Conservation (phyloP, 31 red algal genomes). For the Bonnemaisonia californica region DNA sequence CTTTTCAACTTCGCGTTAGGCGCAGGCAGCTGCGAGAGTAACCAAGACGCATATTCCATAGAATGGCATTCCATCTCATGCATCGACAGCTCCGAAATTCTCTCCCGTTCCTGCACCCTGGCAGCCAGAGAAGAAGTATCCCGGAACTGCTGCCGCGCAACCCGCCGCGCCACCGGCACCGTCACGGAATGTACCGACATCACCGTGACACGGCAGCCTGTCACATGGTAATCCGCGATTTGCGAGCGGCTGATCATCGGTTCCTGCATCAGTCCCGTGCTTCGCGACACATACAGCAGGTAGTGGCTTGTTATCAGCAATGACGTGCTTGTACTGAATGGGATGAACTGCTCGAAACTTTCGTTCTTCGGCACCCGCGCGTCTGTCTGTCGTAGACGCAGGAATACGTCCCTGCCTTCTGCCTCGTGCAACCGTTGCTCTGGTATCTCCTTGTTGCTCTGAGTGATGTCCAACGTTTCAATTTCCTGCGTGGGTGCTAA, state of each 20-base stretch:
- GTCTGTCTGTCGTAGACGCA: conserved; percentile 17
- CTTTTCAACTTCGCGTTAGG: conserved; percentile 3
- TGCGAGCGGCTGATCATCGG: conserved; percentile 15
- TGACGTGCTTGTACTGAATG: conserved; percentile 12
- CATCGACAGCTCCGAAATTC: conserved; percentile 32
- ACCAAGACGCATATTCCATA: conserved; percentile 17
- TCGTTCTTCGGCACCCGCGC: conserved; percentile 19
- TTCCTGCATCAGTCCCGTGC: conserved; percentile 11
- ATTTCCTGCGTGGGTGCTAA: too few species aligned
- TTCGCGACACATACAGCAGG: conserved; percentile 21
- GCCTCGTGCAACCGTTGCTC: too few species aligned
- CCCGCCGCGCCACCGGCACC: conserved; percentile 5
- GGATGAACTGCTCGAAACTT: conserved; percentile 8
- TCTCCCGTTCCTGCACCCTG: neutral
- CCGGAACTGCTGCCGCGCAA: conserved; percentile 7
- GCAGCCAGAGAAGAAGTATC: conserved; percentile 24
- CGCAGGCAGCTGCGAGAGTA: conserved; percentile 8
- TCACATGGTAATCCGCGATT: conserved; percentile 26
- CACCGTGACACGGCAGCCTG: conserved; percentile 12
- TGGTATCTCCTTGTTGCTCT: too few species aligned
- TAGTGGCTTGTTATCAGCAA: conserved; percentile 20
- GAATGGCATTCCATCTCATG: conserved; percentile 35
- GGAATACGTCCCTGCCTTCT: conserved; percentile 15
- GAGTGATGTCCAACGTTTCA: too few species aligned
- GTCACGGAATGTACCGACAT: conserved; percentile 16